Percentiles rank a stretch among this genome's conserved stretches.
Evolutionary conservation across 225 moss, liverwort and hornwort genomes (phyloP).

Genomic region (Anthoceros angustus): DNA sequence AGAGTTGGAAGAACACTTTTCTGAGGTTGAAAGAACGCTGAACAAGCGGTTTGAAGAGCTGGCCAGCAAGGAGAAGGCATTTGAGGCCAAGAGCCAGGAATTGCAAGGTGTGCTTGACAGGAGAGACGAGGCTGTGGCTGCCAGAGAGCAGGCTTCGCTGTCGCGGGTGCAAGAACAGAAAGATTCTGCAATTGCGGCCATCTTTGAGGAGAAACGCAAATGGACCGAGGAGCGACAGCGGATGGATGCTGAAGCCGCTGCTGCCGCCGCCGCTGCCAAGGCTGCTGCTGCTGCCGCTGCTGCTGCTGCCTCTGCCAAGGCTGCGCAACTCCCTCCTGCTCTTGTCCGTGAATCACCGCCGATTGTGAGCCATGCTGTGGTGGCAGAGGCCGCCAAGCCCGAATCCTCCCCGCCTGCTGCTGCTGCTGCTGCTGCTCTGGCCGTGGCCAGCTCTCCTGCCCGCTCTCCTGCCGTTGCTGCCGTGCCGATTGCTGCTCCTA

Average conservation of each 20-base stretch:
- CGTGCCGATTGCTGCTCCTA: conserved; percentile 39
- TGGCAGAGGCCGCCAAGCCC: conserved; percentile 37
- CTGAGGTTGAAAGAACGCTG: conserved; percentile 80
- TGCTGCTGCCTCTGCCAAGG: conserved; percentile 6
- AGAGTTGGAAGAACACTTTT: conserved; percentile 95
- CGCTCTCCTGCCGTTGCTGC: conserved; percentile 7
- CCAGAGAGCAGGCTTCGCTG: conserved; percentile 93
- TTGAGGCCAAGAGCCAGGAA: conserved; percentile 58
- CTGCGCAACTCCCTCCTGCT: background rate
- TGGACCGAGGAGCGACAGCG: conserved; percentile 98
- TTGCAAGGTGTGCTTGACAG: conserved; percentile 55
- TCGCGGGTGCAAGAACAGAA: conserved; percentile 98
- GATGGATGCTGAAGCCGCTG: conserved; percentile 72
- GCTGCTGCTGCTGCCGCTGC: conserved; percentile 37
- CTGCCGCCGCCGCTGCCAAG: conserved; percentile 48
- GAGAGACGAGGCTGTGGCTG: conserved; percentile 74
- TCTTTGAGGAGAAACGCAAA: conserved; percentile 99
- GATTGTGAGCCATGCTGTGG: conserved; percentile 21
- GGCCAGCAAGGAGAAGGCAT: conserved; percentile 74
- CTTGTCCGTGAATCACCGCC: background rate
- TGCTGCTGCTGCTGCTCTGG: conserved; percentile 37
- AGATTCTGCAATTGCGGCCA: conserved; percentile 92
- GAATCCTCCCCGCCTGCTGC: conserved; percentile 20
- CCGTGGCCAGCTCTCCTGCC: background rate
- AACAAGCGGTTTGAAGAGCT: conserved; percentile 82